Conservation (phyloP, 2,329 filamentous ascomycete genomes). For the Pyrenochaeta sp. region DNA sequence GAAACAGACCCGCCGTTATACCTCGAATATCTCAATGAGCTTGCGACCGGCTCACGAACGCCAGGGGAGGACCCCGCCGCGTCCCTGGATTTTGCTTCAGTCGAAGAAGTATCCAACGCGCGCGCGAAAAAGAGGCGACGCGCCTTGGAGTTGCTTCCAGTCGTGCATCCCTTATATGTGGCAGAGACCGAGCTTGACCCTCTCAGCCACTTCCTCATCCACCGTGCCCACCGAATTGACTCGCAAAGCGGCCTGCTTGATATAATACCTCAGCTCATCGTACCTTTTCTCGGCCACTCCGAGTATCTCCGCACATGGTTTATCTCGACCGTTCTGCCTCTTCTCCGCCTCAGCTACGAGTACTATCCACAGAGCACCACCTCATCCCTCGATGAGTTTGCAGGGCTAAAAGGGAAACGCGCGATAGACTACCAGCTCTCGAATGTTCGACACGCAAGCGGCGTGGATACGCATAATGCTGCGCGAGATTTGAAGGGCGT, state of each 20-base stretch:
- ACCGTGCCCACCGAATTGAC: conserved; percentile 74
- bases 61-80: conserved; percentile 46
- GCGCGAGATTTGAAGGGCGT: conserved; percentile 73
- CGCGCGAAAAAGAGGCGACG: conserved; percentile 70
- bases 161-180: conserved; percentile 61
- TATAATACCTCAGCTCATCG: conserved; percentile 72
- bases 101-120: conserved; percentile 68
- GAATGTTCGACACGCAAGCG: conserved; percentile 25
- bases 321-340: conserved; percentile 72
- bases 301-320: conserved; percentile 72
- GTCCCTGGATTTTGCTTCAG: conserved; percentile 62
- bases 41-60: conserved; percentile 61
- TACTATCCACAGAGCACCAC: conserved; percentile 68
- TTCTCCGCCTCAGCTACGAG: conserved; percentile 73
- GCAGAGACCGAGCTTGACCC: conserved; percentile 62
- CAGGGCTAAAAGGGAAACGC: conserved; percentile 65
- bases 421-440: conserved; percentile 69
- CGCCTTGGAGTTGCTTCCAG: conserved; percentile 69
- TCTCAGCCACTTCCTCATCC: conserved; percentile 71
- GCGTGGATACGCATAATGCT: conserved; percentile 46
- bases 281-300: conserved; percentile 71
- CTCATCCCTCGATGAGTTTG: conserved; percentile 70
- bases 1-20: conserved; percentile 71
- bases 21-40: conserved; percentile 66
- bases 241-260: conserved; percentile 74